Base-by-base conservation (phyloP, 176 grass and related monocot genomes). In the Phyllostachys edulis region DNA sequence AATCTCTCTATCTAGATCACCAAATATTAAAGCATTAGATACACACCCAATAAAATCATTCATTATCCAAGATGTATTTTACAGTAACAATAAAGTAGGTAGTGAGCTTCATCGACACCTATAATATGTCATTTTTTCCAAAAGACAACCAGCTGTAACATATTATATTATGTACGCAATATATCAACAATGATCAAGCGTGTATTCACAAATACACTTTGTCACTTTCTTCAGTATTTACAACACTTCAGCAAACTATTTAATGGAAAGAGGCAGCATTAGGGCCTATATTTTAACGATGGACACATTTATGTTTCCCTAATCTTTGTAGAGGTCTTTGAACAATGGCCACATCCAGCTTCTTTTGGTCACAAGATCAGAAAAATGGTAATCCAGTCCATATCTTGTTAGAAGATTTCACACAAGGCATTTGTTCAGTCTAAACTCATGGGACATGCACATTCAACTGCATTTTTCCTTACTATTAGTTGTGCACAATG, bases 1-100 rank as follows among this genome's bases (percentile, higher is more conserved):
- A 60, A 85, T 82, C 20, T 65, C 15, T 29, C 5, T 63, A 69
- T 64, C 7, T 57, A 63, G 46, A 87, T 46, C 14, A 71, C 9
- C 12, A 69, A 79, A 37, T 17, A 50, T 40, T 60, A 32, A 49
- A 46, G 44, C 0, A 36, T 45, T 61, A 65, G 24, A 83, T 64
- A 59, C 34, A 64, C 63, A 52, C 13, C 39, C 7, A 16, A n/a
- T 61, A 56, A 78, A 85, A 23, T 2, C n/a, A 2, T 69, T 51
- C 45, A 44, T 21, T 38, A 82, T 60, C 29, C 47, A 69, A 50
- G 21, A 23, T 59, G 21, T 75, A 51, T 9, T 75, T 81, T 14
- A 65, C 45, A 82, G 40, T 4, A 82, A 77, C 16, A 65, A 34
- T 71, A 71, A 63, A 82, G 32, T 44, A 50, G 0, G 55, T 23